Conservation (phyloP, 2,329 filamentous ascomycete genomes). For the Zymoseptoria ardabiliae region DNA sequence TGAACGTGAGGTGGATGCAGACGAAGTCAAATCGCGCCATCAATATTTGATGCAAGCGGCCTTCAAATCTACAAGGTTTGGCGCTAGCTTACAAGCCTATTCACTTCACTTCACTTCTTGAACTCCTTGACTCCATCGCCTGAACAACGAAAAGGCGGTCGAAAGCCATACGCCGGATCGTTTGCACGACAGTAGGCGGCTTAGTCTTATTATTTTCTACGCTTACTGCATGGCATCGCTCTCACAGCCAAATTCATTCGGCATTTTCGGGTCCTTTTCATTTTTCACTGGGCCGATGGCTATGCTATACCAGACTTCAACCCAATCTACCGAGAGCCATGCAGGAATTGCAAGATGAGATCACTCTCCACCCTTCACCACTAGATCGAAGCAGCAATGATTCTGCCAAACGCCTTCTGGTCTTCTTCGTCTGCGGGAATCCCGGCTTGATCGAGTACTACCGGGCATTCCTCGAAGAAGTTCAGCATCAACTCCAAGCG, state of each 20-base stretch:
- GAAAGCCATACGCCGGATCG: not conserved
- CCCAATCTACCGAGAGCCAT: not conserved
- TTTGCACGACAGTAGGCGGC: not conserved
- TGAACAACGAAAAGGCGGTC: not conserved
- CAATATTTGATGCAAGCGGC: not conserved
- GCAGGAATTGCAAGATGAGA: slow-evolving; percentile 1
- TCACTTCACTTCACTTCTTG: not conserved
- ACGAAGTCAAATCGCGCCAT: not conserved
- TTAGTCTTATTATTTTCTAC: not conserved
- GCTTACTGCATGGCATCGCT: not conserved
- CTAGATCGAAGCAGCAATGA: not conserved
- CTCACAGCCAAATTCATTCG: not conserved
- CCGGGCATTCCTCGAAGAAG: slow-evolving; percentile 53
- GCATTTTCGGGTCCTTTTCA: not conserved
- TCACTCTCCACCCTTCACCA: not conserved
- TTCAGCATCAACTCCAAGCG: slow-evolving; percentile 34
- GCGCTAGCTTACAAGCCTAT: not conserved
- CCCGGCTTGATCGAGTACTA: slow-evolving; percentile 72
- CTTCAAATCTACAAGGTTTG: not conserved
- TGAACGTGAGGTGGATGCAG: not conserved
- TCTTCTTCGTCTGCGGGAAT: slow-evolving; percentile 71
- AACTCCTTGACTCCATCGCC: not conserved
- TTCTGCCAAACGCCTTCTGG: slow-evolving; percentile 34
- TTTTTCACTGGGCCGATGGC: not conserved
- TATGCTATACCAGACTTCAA: not conserved